Evolutionary conservation across 169 alveolate species (phyloP), one percentile per base, ranked within the genome.

Genomic region (Cryptosporidium felis): DNA sequence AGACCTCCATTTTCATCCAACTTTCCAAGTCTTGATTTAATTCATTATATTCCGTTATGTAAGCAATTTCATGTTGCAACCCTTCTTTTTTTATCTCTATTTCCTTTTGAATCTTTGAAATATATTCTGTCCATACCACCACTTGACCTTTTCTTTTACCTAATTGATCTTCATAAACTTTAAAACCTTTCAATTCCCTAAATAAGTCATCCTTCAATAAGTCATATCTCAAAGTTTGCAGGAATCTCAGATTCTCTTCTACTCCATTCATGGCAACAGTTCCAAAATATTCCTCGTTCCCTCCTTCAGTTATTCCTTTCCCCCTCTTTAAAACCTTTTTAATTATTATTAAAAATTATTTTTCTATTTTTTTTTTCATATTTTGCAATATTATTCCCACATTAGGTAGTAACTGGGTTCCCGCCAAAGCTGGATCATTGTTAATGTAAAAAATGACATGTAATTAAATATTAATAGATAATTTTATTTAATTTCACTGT

Each of bases 241-340:
- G 30, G 40, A 49, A 53, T 32, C n/a, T 36, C 38, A 56, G 38
- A 53, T 36, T 74, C 34, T 53, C 59, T 21, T 53, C 85, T 14
- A 74, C 34, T 23, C 67, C 85, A 74, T 74, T 74, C 85, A 74
- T 74, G 51, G 47, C 16, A 66, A 26, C 21, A n/a, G n/a, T n/a
- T n/a, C n/a, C n/a, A n/a, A 45, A 47, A 30, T 66, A 46, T 45
- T 14, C 5, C 56, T n/a, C 16, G 16, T 1, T 38, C 12, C 80
- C 38, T 1, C 12, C 23, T 61, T 34, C 23, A 38, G 14, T 12
- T 21, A 32, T 56, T 5, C 49, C 49, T 18, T 1, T 38, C 3
- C 49, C 23, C 49, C 53, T 61, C 40, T n/a, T 18, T 14, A 9
- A 10, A n/a, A n/a, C n/a, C n/a, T n/a, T n/a, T n/a, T n/a, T n/a